Base-by-base conservation (phyloP, 1,284 basidiomycete genomes). In the Cryptococcus deneoformans region DNA sequence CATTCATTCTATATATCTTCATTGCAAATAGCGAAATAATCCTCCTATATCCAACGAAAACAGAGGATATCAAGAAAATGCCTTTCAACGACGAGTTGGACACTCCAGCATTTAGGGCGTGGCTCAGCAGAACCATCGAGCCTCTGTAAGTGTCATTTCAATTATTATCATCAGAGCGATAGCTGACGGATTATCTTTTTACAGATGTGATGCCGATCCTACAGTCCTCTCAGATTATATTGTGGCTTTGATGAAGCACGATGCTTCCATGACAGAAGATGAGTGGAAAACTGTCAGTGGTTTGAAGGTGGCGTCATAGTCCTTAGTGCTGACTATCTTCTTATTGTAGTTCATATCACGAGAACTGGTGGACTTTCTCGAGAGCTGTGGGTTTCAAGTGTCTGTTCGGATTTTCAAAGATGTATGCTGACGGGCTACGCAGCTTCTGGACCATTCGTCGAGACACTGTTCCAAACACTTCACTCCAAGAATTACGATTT, bases 131-230 rank as follows among this genome's bases (percentile, higher is more conserved):
- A 62, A 88, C 86, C 0, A 84, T 93, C 48, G 91, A 90, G 77
- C 91, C 91, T 62, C 89, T 93, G 91, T 91, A 64, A 54, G 84
- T 72, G 52, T 56, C 29, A 11, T 16, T 35, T 24, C 12, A 11
- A 5, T 38, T 46, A 43, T 42, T n/a, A 24, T 37, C 46, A 34
- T 29, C 49, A 37, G 36, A 40, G 5, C 47, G 20, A n/a, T 38
- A 20, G 36, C 52, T 60, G 50, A 50, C 38, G 50, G 36, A 14
- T 44, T 7, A 39, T 24, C 20, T 20, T 6, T n/a, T 24, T 56
- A 35, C 70, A 96, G 92, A 81, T 96, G 92, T 73, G 94, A 98
- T 76, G 94, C 94, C 53, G 94, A 97, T 75, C 93, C 94, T 29
- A 87, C 88, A 38, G 92, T 94, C 20, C 85, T 98, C 52, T 88